Evolutionary conservation across 1,284 basidiomycete genomes (phyloP), one percentile per base, ranked within the genome.

Genomic region (Lentinula novae-zelandiae): DNA sequence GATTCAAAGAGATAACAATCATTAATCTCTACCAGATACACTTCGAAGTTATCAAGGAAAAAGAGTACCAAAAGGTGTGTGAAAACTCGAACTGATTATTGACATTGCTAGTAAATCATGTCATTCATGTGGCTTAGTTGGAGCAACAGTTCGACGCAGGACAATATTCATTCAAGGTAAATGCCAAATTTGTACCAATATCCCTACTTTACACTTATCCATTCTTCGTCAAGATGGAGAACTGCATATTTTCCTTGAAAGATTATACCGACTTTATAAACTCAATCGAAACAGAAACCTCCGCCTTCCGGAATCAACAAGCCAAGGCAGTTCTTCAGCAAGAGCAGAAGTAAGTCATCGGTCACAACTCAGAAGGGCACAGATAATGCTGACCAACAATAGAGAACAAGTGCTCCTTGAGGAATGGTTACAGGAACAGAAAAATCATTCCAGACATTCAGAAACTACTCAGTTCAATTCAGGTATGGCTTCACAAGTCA

Each of bases 81-180:
- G 10, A 38, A 17, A 15, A 27, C 27, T 27, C 27, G 3, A 3
- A 27, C 27, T 27, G 3, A 27, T 27, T 3, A 27, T 27, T 27
- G 27, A 3, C 27, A 4, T 27, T 27, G 27, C 27, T 27, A 27
- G 27, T 27, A 27, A 27, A 27, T 4, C 3, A 27, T 4, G 27
- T 27, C 3, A 27, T 27, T 27, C 3, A 27, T 44, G 62, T 17
- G 42, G 49, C 59, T 65, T 63, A 85, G 80, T 69, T 84, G 5
- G 83, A 86, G 67, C 79, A 75, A 48, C 72, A 74, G 33, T 90
- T 89, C 66, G 83, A 88, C 64, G 77, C 83, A 0, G 88, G 89
- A 31, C 76, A 76, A 57, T 88, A 86, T 68, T 65, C 66, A 22
- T 88, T 88, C 67, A 76, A 84, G 70, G 82, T 83, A 33, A 58